These are phyloP conservation scores for Solanum megistacrolobum DNA, from an alignment of 257 asterid genomes.

Conservation along the genomic window DNA sequence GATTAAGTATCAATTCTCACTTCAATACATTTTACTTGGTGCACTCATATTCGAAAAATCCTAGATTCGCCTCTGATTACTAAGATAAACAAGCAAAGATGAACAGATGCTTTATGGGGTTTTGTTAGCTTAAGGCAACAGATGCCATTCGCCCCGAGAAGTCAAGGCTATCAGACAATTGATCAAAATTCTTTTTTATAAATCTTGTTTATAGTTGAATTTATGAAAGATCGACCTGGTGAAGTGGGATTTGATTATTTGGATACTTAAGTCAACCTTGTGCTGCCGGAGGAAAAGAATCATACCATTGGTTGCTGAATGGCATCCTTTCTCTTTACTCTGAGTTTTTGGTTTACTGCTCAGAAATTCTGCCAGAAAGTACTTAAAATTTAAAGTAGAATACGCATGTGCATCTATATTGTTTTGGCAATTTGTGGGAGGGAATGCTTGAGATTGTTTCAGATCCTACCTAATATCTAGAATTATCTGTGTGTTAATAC, in stretches of 20 bases:
- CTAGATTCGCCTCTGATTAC: too few relatives aligned
- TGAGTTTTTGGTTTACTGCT: background rate
- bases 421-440: background rate
- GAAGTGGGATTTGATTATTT: background rate
- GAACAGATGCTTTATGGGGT: background rate
- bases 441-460: background rate
- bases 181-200: background rate
- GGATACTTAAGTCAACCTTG: background rate
- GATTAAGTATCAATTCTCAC: too few relatives aligned
- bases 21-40: too few relatives aligned
- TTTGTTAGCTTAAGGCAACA: background rate
- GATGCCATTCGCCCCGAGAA: background rate
- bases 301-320: background rate
- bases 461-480: background rate
- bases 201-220: background rate
- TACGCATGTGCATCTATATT: background rate
- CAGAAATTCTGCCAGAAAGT: background rate
- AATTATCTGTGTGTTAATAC: background rate
- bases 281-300: background rate
- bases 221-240: background rate
- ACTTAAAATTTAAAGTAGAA: background rate
- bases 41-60: too few relatives aligned
- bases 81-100: background rate
- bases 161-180: background rate
- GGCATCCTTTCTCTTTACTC: background rate